Evolutionary conservation across 2,329 filamentous ascomycete genomes (phyloP), one percentile per base, ranked within the genome.

Genomic region (Botrytis fragariae): DNA sequence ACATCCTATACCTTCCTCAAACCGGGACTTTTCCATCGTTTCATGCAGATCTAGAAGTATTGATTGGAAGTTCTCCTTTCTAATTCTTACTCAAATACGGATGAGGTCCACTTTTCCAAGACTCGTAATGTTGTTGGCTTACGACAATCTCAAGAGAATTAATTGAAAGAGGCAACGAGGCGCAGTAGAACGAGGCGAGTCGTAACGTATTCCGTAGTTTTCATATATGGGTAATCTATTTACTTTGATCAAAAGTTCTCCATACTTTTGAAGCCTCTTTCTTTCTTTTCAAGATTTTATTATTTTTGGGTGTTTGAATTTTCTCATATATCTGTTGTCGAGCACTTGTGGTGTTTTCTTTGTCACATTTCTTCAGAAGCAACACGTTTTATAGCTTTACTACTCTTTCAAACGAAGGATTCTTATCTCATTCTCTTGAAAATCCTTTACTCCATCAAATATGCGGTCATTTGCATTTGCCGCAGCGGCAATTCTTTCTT

Each of bases 401-500:
- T 22, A 61, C 29, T 70, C 48, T 69, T 65, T 29, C 32, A 25
- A 14, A 32, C 25, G 59, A 54, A 44, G 32, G 22, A 32, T 42
- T 54, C 8, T 65, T 29, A 64, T 37, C 44, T 25, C 35, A 54
- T 25, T 62, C 32, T 64, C n/a, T n/a, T 29, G 48, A n/a, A 22
- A 37, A 42, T 37, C 44, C 57, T 69, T 37, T 32, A 63, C 22
- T 45, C 16, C 51, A 71, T 51, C 29, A 37, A 70, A 32, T 54
- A 77, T 77, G 74, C 68, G 70, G 39, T 51, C 78, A 62, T 70
- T 79, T 29, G 69, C 77, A 9, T 60, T 76, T 74, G 75, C 74
- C 25, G 77, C 74, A 32, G 72, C 73, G 69, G 77, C 78, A 35
- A 44, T 79, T 22, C 74, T 80, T 60, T 78, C 77, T 25, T 69